phyloP scores from a whole-genome alignment of 495 filamentous ascomycete species.

The Parachaetomium inaequale region DNA sequence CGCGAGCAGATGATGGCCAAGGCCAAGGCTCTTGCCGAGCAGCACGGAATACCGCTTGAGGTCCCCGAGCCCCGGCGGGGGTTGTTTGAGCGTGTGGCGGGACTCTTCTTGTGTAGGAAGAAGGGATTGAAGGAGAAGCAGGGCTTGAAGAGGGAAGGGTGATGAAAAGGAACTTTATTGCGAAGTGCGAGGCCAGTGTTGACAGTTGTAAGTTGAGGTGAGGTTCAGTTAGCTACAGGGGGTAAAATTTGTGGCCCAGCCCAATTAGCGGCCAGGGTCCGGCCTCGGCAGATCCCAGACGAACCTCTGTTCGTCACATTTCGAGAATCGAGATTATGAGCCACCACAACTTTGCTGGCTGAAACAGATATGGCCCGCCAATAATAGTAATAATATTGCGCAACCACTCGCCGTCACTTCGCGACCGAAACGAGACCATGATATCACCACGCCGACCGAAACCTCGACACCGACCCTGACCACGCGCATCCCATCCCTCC shows the following conservation, averaged over 20 bases:
- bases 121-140: too few relatives aligned
- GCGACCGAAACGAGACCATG: neutral
- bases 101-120: too few relatives aligned
- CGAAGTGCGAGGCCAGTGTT: too few relatives aligned
- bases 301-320: slow-evolving; percentile 2
- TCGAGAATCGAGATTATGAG: neutral
- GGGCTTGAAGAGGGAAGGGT: too few relatives aligned
- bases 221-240: too few relatives aligned
- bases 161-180: too few relatives aligned
- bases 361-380: neutral
- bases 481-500: neutral
- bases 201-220: too few relatives aligned
- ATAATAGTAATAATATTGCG: neutral
- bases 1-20: too few relatives aligned
- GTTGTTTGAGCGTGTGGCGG: too few relatives aligned
- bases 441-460: neutral
- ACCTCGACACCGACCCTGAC: neutral
- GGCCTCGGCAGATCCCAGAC: slow-evolving; percentile 6
- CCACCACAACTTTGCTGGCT: neutral
- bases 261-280: neutral
- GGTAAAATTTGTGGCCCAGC: neutral
- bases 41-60: too few relatives aligned
- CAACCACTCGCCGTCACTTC: neutral
- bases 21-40: too few relatives aligned
- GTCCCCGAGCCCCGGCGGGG: too few relatives aligned